Conservation (phyloP, 176 grass and related monocot genomes). For the Hordeum marinum region DNA sequence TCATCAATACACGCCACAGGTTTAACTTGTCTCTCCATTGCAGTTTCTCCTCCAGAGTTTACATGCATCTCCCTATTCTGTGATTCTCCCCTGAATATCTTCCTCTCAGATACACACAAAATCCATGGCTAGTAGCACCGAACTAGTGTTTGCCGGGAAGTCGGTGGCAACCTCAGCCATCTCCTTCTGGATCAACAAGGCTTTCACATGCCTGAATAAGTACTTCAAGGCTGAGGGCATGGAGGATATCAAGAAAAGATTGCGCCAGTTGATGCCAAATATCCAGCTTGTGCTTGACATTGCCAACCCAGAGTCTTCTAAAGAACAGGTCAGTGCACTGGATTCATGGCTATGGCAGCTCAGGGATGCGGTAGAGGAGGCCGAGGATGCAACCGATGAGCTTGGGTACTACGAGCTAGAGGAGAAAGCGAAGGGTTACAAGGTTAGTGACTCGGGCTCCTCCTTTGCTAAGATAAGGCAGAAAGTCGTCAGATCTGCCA, state of each 20-base stretch:
- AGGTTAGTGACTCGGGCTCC: constrained; percentile 21
- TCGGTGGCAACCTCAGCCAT: constrained; percentile 17
- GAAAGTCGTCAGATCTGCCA: constrained; percentile 20
- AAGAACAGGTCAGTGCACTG: constrained; percentile 8
- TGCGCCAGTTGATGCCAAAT: neutral
- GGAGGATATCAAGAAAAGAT: neutral
- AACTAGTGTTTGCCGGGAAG: neutral
- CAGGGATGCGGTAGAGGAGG: constrained; percentile 20
- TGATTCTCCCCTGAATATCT: no score
- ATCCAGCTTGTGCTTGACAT: neutral
- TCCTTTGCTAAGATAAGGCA: neutral
- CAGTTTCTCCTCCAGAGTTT: no score
- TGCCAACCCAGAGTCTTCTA: neutral
- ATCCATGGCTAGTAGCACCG: no score
- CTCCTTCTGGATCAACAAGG: constrained; percentile 7
- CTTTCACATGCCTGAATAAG: neutral
- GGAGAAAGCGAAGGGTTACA: neutral
- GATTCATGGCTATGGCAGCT: constrained; percentile 32
- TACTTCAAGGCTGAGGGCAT: neutral
- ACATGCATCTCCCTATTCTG: no score
- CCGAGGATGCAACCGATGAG: constrained; percentile 29
- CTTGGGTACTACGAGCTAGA: constrained; percentile 31
- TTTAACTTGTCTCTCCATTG: no score
- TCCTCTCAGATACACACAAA: no score
- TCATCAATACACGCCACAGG: no score